Evolutionary conservation across 2,329 filamentous ascomycete genomes (phyloP).

Genomic region (Rutstroemia sp.): DNA sequence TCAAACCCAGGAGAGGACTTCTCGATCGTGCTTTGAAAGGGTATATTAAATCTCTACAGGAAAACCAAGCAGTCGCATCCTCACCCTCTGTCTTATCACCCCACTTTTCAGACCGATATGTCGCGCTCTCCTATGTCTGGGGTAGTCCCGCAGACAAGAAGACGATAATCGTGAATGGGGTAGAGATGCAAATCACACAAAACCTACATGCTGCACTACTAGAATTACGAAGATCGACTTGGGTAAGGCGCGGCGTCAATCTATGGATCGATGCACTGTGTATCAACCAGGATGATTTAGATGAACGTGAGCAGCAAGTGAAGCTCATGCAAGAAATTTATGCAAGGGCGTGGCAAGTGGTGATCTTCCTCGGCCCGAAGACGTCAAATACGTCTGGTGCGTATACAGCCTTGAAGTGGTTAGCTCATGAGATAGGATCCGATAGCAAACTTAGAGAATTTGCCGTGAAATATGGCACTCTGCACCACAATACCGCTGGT

Average conservation of each 20-base stretch:
- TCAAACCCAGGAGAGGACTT: background rate
- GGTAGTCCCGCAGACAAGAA: background rate
- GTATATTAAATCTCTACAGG: background rate
- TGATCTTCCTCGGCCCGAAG: background rate
- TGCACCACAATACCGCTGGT: background rate
- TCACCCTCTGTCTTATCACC: background rate
- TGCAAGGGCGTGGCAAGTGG: slow-evolving; percentile 5
- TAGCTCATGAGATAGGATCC: background rate
- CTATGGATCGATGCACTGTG: slow-evolving; percentile 11
- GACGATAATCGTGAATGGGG: slow-evolving; percentile 1
- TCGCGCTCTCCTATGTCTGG: slow-evolving; percentile 6
- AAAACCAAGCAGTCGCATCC: background rate
- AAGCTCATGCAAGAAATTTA: slow-evolving; percentile 10
- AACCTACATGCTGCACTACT: background rate
- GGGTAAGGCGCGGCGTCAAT: slow-evolving; percentile 1
- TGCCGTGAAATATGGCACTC: slow-evolving; percentile 1
- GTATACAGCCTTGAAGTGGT: slow-evolving; percentile 1
- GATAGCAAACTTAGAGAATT: background rate
- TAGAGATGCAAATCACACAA: background rate
- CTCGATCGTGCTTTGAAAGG: background rate
- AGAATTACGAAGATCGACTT: background rate
- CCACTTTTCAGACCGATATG: slow-evolving; percentile 1
- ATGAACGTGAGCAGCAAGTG: slow-evolving; percentile 10
- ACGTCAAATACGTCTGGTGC: background rate
- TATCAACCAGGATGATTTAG: slow-evolving; percentile 12